Conservation (phyloP, 192 early-diverging fungal genomes). For the Umbelopsis vinacea region DNA sequence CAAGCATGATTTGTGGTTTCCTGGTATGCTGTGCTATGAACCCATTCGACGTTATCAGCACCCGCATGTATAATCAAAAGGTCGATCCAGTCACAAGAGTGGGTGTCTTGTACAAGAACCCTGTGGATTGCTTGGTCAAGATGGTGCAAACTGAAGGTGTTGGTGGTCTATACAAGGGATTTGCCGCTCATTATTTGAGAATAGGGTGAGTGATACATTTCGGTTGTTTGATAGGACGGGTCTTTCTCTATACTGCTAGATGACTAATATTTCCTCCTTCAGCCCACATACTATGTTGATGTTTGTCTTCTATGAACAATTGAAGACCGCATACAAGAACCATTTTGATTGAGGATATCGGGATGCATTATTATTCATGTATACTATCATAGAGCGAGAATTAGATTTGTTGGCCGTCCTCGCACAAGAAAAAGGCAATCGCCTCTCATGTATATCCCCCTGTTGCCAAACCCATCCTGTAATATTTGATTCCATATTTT, state of each 20-base stretch:
- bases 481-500: constrained; percentile 11
- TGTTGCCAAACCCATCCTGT: constrained; percentile 1
- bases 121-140: constrained; percentile 87
- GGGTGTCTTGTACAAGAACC: constrained; percentile 80
- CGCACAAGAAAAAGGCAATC: neutral
- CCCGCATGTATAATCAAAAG: constrained; percentile 94
- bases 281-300: constrained; percentile 91
- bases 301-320: constrained; percentile 90
- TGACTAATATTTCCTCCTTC: constrained; percentile 16
- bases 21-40: constrained; percentile 93
- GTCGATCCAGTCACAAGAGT: constrained; percentile 58
- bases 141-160: constrained; percentile 82
- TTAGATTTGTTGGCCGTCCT: neutral
- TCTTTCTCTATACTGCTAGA: neutral
- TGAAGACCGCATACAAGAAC: constrained; percentile 38
- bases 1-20: constrained; percentile 80
- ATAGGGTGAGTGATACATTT: constrained; percentile 67
- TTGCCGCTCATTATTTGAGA: constrained; percentile 87
- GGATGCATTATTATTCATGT: constrained; percentile 1
- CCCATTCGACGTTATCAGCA: constrained; percentile 95
- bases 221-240: too few species aligned
- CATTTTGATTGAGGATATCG: constrained; percentile 20
- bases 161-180: constrained; percentile 89
- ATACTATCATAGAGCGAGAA: constrained; percentile 14
- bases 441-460: constrained; percentile 6